Percentiles rank a stretch among this genome's conserved stretches.
Conservation (phyloP, 805 yeast species). For the Metahyphopichia silvanorum region DNA sequence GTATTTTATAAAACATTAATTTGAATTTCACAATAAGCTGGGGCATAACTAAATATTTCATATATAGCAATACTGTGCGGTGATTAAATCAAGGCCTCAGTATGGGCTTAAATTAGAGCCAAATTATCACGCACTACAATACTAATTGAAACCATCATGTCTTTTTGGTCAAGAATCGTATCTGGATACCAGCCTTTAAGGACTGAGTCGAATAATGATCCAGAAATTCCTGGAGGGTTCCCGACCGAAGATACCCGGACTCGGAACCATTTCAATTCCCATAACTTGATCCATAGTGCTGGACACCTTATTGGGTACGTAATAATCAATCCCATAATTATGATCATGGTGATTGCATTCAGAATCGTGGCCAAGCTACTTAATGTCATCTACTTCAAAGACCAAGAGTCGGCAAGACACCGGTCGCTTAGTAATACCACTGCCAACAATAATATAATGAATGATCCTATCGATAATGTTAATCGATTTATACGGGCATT, state of each 20-base stretch:
- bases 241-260: conserved; percentile 1
- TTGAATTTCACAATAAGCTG: too few species aligned
- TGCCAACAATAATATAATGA: conserved; percentile 15
- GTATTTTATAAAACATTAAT: background rate
- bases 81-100: too few species aligned
- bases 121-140: too few species aligned
- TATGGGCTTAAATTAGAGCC: too few species aligned
- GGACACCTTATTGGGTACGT: conserved; percentile 7
- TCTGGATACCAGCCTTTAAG: background rate
- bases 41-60: too few species aligned
- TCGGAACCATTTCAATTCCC: conserved; percentile 1
- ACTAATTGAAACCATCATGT: too few species aligned
- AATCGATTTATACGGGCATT: conserved; percentile 48
- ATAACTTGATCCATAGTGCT: background rate
- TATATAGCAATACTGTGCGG: too few species aligned
- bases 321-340: conserved; percentile 23
- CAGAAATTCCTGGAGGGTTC: conserved; percentile 1
- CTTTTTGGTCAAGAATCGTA: too few species aligned
- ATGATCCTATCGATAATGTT: conserved; percentile 53
- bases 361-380: conserved; percentile 20
- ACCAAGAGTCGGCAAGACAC: conserved; percentile 5
- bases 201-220: too few species aligned
- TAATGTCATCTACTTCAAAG: conserved; percentile 22
- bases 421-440: conserved; percentile 5
- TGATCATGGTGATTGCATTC: conserved; percentile 18